phyloP scores from a whole-genome alignment of 2,329 filamentous ascomycete genomes.

The Monosporascus sp. region DNA sequence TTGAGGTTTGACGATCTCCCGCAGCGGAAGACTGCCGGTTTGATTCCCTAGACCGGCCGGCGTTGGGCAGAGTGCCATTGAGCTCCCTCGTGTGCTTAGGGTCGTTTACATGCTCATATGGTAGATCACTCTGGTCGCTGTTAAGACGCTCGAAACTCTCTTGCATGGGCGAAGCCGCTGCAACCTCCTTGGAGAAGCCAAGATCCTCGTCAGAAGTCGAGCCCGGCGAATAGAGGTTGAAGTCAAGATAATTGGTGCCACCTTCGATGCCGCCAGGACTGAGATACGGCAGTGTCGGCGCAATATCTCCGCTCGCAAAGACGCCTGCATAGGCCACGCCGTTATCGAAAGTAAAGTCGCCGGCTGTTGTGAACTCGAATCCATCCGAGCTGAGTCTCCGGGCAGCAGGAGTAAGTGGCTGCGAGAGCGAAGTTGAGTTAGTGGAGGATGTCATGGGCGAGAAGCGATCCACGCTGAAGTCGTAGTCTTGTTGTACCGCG shows the following conservation, averaged over 20 bases:
- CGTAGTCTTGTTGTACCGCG: constrained; percentile 33
- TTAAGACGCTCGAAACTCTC: not conserved
- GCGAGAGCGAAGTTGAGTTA: constrained; percentile 29
- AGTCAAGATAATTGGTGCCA: constrained; percentile 47
- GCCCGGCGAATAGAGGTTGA: constrained; percentile 49
- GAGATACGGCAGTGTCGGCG: constrained; percentile 36
- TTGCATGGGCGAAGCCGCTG: constrained; percentile 6
- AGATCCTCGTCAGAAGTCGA: constrained; percentile 46
- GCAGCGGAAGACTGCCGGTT: not conserved
- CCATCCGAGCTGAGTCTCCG: not conserved
- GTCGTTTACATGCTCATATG: not conserved
- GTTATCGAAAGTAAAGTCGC: constrained; percentile 1
- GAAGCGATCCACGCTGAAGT: constrained; percentile 42
- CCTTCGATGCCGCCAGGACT: constrained; percentile 27
- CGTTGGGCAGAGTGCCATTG: not conserved
- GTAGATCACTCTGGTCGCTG: not conserved
- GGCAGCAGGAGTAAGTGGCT: constrained; percentile 22
- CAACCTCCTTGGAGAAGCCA: constrained; percentile 20
- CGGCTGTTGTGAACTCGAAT: constrained; percentile 4
- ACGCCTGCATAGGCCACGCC: not conserved
- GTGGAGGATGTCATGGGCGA: constrained; percentile 30
- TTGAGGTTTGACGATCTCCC: not conserved
- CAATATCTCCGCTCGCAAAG: not conserved
- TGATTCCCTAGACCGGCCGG: not conserved
- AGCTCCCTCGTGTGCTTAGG: not conserved